Conservation (phyloP, 1,139 yeast genomes). For the Blastobotrys malaysiensis region DNA sequence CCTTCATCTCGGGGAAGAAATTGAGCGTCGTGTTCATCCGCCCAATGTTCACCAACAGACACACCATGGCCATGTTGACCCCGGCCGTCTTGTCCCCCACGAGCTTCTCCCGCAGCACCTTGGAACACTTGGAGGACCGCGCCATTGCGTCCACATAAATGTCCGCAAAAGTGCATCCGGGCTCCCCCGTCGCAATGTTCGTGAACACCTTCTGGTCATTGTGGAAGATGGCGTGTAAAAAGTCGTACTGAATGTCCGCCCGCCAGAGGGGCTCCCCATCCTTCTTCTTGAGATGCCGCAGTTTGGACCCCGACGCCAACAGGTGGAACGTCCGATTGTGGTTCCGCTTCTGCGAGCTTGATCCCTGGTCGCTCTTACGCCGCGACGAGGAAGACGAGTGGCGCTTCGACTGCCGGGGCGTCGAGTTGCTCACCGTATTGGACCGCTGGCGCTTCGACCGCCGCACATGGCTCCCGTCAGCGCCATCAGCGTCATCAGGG, state of each 20-base stretch:
- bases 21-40: conserved; percentile 93
- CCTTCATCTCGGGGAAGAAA: conserved; percentile 95
- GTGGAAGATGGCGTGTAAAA: conserved; percentile 58
- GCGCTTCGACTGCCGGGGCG: background rate
- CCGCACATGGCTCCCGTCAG: background rate
- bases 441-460: background rate
- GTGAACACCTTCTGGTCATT: conserved; percentile 64
- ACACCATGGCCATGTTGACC: conserved; percentile 71
- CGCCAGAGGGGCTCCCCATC: conserved; percentile 95
- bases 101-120: conserved; percentile 72
- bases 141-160: conserved; percentile 78
- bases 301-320: conserved; percentile 36
- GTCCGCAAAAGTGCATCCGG: conserved; percentile 66
- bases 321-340: conserved; percentile 27
- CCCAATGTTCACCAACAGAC: conserved; percentile 84
- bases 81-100: conserved; percentile 58
- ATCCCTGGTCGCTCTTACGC: background rate
- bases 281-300: conserved; percentile 72
- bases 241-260: conserved; percentile 80
- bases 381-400: background rate
- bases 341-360: conserved; percentile 5
- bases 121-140: conserved; percentile 77
- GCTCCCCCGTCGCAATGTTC: conserved; percentile 41
- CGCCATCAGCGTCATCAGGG: too few species aligned
- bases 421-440: background rate